phyloP scores from a whole-genome alignment of 371 early-diverging fungal genomes.

The Ordospora pajunii region DNA sequence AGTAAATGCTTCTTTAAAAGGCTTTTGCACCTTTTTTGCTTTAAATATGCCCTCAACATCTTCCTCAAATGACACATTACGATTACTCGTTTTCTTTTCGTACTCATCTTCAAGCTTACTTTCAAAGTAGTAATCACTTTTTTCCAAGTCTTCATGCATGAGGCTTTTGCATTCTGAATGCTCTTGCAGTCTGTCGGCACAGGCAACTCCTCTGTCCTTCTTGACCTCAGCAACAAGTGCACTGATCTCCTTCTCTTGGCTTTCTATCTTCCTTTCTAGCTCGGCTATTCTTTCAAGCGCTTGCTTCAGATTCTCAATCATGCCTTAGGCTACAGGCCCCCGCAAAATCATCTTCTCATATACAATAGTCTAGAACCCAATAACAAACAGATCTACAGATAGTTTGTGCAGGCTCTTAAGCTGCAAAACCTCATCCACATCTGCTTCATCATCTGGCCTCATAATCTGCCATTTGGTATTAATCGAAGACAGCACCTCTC shows the following conservation, averaged over 20 bases:
- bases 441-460: neutral
- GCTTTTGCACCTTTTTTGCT: neutral
- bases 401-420: neutral
- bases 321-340: neutral
- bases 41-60: slow-evolving; percentile 13
- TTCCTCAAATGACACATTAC: neutral
- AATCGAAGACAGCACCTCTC: neutral
- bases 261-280: slow-evolving; percentile 21
- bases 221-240: slow-evolving; percentile 22
- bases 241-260: slow-evolving; percentile 33
- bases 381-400: neutral
- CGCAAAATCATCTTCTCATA: no score
- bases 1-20: slow-evolving; percentile 19
- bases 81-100: neutral
- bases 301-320: neutral
- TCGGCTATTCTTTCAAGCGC: neutral
- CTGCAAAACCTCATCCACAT: neutral
- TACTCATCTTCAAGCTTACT: neutral
- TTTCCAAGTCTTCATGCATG: neutral
- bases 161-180: neutral
- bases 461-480: neutral
- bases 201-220: neutral
- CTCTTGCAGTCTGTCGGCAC: neutral
- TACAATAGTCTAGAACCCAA: neutral
- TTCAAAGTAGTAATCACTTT: neutral